Evolutionary conservation across 208 protist species (phyloP).

Genomic region (Leishmania aethiopica): DNA sequence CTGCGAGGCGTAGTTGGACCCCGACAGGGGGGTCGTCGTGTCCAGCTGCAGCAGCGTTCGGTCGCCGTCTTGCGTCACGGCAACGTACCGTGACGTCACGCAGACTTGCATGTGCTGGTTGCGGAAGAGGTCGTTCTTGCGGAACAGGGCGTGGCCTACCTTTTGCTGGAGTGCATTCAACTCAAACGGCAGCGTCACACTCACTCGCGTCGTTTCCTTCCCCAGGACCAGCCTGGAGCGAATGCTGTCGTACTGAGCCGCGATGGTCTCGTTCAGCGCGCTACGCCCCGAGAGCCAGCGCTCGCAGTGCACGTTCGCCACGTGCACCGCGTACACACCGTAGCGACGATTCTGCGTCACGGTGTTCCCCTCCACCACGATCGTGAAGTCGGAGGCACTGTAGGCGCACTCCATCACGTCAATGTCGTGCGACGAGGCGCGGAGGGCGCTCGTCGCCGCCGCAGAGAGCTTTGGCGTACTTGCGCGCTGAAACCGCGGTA

Average conservation of each 20-base stretch:
- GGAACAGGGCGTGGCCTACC: constrained; percentile 53
- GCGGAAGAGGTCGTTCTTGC: constrained; percentile 61
- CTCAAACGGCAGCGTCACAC: constrained; percentile 37
- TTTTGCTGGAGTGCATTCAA: constrained; percentile 36
- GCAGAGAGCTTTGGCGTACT: not conserved
- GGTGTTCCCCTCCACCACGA: constrained; percentile 66
- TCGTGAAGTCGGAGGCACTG: constrained; percentile 28
- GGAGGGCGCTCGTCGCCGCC: not conserved
- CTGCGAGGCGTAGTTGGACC: constrained; percentile 63
- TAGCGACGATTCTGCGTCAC: constrained; percentile 46
- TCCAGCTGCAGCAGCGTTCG: constrained; percentile 76
- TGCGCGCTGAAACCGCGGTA: not conserved
- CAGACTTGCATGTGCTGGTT: constrained; percentile 54
- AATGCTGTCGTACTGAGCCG: constrained; percentile 44
- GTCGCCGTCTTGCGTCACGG: constrained; percentile 37
- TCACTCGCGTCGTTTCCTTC: constrained; percentile 12
- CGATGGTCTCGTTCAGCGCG: constrained; percentile 39
- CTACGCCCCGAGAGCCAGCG: constrained; percentile 30
- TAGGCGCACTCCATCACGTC: constrained; percentile 19
- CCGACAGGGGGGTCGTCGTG: constrained; percentile 43
- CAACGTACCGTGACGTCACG: constrained; percentile 75
- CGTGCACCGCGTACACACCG: constrained; percentile 72
- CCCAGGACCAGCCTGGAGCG: constrained; percentile 44
- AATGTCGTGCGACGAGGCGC: not conserved
- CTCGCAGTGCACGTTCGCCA: constrained; percentile 59